Conservation (phyloP, 1,139 yeast species). For the Yamadazyma aaseri region DNA sequence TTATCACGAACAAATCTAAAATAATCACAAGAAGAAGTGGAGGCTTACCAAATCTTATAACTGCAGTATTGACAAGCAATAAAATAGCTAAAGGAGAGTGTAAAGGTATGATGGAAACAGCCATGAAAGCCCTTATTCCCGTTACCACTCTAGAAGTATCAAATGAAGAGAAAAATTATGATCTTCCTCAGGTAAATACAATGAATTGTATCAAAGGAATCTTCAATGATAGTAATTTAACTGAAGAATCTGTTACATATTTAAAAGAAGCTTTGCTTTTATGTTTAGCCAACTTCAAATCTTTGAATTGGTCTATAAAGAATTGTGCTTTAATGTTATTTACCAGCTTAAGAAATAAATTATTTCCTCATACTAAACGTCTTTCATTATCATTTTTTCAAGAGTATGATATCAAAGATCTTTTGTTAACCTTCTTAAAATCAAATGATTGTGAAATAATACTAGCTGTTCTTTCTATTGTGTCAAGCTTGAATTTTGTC, state of each 20-base stretch:
- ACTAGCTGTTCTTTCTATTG: conserved; percentile 71
- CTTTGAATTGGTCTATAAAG: conserved; percentile 78
- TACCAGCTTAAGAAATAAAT: conserved; percentile 72
- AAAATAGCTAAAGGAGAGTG: conserved; percentile 18
- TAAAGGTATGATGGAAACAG: conserved; percentile 35
- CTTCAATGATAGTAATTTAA: conserved; percentile 64
- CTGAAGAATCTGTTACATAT: conserved; percentile 50
- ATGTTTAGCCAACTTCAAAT: conserved; percentile 60
- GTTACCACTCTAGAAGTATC: conserved; percentile 38
- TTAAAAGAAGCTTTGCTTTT: conserved; percentile 59
- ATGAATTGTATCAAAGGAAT: conserved; percentile 78
- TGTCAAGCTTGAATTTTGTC: conserved; percentile 65
- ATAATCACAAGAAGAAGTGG: conserved; percentile 87
- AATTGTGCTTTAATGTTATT: conserved; percentile 94
- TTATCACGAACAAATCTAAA: conserved; percentile 60
- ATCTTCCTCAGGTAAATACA: conserved; percentile 91
- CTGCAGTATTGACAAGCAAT: conserved; percentile 68
- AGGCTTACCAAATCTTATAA: conserved; percentile 77
- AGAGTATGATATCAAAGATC: conserved; percentile 51
- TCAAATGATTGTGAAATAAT: conserved; percentile 49
- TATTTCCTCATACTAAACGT: conserved; percentile 57
- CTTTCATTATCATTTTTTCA: conserved; percentile 64
- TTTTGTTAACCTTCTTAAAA: conserved; percentile 46
- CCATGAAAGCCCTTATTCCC: conserved; percentile 50
- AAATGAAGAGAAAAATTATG: conserved; percentile 44